Evolutionary conservation across 768 basidiomycete species (phyloP), one percentile per base, ranked within the genome.

Genomic region (Mycena galopus): DNA sequence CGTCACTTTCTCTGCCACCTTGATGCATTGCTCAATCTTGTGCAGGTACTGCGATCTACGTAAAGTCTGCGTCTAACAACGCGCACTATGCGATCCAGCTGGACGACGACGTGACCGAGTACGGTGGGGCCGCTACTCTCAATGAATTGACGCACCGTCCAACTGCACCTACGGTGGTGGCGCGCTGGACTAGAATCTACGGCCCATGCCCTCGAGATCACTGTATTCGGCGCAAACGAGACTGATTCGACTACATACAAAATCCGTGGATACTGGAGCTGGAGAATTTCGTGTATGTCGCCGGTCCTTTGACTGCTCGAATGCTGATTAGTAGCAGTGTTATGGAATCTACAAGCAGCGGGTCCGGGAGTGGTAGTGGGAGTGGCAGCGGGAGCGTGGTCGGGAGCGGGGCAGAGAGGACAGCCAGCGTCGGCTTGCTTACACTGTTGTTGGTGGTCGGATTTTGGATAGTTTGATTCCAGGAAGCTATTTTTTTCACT

Each of bases 391-490:
- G 57, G n/a, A 7, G 8, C 35, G 35, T 6, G 35, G 14, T 6
- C 35, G 35, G 35, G 35, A 37, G 57, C 23, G 32, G 57, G 33
- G 35, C 21, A n/a, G 57, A 11, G 57, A 56, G 29, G 23, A 59
- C 57, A 35, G 57, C 14, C n/a, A 59, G 57, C 11, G 33, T 35
- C 57, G 57, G 57, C 9, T 7, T 25, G 33, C 57, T 59, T 37
- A n/a, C 33, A 16, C 23, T 59, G n/a, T 14, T 37, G 35, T 37
- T 59, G 12, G 37, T 59, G 57, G n/a, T 25, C 12, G 57, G 57
- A 37, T 59, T 59, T 23, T 59, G 57, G 57, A 59, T 59, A 35
- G 14, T 66, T 58, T 57, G 65, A 42, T 57, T 65, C n/a, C n/a
- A n/a, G n/a, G n/a, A n/a, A n/a, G n/a, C n/a, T n/a, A n/a, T n/a